These are phyloP conservation scores for Didymella keratinophila DNA, from an alignment of 2,329 filamentous ascomycete genomes.

Conservation along the genomic window DNA sequence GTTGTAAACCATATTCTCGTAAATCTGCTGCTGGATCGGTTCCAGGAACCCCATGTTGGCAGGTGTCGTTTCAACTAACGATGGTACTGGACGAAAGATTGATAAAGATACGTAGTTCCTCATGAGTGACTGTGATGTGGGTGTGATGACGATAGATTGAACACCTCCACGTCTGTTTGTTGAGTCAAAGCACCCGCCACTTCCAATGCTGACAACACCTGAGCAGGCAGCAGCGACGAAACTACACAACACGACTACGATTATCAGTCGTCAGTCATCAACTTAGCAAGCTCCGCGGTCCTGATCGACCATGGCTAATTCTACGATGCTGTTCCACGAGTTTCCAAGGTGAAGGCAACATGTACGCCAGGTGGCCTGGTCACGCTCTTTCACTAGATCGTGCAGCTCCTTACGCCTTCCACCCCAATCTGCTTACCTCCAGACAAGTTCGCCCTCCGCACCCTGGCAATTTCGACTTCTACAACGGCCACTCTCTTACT, in stretches of 20 bases:
- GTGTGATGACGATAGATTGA: background rate
- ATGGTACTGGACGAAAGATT: background rate
- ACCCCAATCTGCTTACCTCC: background rate
- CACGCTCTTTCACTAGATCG: constrained; percentile 1
- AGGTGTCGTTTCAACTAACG: background rate
- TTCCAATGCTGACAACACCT: background rate
- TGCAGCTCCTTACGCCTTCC: background rate
- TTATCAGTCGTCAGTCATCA: background rate
- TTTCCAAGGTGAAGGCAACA: background rate
- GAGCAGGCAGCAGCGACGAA: constrained; percentile 3
- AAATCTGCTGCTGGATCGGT: background rate
- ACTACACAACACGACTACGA: background rate
- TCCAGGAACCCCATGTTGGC: background rate
- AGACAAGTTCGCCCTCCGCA: background rate
- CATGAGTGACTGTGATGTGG: background rate
- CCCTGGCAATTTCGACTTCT: background rate
- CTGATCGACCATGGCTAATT: too few relatives aligned
- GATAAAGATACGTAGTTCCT: background rate
- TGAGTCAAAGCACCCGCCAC: background rate
- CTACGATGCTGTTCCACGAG: background rate
- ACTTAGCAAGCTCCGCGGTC: background rate
- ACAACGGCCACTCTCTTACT: background rate
- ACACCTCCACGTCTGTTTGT: background rate
- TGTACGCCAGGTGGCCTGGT: background rate
- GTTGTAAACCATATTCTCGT: background rate